A percentile compares a stretch with the other conserved stretches of the same genome.
These are phyloP conservation scores for Chytriomyces confervae DNA, from an alignment of 192 early-diverging fungal species.

Conservation along the genomic window DNA sequence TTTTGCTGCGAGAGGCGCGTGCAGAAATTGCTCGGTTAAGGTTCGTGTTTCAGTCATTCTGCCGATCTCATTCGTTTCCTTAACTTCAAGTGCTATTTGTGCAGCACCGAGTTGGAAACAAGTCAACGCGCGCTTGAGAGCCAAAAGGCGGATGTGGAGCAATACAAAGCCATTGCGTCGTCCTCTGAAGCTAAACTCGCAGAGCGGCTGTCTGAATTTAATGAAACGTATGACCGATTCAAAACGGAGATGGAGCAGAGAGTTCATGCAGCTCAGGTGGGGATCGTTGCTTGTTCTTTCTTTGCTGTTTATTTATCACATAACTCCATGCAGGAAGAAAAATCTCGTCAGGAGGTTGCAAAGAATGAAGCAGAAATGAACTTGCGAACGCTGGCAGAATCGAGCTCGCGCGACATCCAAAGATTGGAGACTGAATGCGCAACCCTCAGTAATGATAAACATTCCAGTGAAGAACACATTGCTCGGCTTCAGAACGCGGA, in stretches of 20 bases:
- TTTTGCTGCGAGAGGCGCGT: constrained; percentile 14
- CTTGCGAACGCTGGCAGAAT: not conserved
- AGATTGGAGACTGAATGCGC: not conserved
- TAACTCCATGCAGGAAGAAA: not conserved
- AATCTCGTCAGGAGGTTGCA: not conserved
- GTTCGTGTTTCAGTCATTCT: not conserved
- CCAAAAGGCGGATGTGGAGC: constrained; percentile 54
- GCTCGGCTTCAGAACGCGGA: constrained; percentile 2
- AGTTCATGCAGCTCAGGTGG: constrained; percentile 22
- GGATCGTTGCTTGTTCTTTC: not conserved
- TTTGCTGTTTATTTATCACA: not conserved
- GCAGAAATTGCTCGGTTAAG: constrained; percentile 15
- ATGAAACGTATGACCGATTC: constrained; percentile 72
- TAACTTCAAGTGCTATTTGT: not conserved
- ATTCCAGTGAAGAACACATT: not conserved
- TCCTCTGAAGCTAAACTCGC: constrained; percentile 63
- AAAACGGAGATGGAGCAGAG: constrained; percentile 58
- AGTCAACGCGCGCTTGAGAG: constrained; percentile 61
- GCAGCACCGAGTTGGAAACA: constrained; percentile 24
- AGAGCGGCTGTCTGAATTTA: constrained; percentile 60
- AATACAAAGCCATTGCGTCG: constrained; percentile 64
- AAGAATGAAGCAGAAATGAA: not conserved
- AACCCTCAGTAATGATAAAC: not conserved
- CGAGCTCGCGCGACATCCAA: not conserved
- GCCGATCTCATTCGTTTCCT: not conserved